Evolutionary conservation across 352 stramenopile genomes (phyloP).

Genomic region (Globisporangium cylindrosporum): DNA sequence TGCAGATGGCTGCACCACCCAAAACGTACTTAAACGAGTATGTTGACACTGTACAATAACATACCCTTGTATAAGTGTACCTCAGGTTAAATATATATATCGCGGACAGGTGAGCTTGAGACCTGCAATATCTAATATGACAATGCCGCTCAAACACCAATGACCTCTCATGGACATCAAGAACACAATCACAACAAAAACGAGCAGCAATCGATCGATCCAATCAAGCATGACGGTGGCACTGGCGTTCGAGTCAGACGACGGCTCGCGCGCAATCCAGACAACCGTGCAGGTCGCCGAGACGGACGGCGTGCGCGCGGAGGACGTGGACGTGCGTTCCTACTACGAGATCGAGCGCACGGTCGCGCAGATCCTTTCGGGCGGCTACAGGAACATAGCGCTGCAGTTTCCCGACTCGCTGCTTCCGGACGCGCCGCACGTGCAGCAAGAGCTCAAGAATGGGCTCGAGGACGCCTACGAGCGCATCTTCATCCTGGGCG

Average conservation of each 20-base stretch:
- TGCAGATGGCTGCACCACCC: constrained; percentile 5
- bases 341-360: constrained; percentile 74
- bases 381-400: constrained; percentile 80
- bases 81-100: neutral
- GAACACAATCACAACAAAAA: neutral
- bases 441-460: constrained; percentile 80
- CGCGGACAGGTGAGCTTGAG: too few relatives aligned
- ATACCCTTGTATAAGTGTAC: neutral
- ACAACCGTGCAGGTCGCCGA: constrained; percentile 57
- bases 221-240: constrained; percentile 52
- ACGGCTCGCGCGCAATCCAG: constrained; percentile 74
- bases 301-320: constrained; percentile 46
- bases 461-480: constrained; percentile 35
- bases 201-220: neutral
- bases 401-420: constrained; percentile 96
- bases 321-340: constrained; percentile 32
- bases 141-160: constrained; percentile 1
- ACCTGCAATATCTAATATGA: neutral
- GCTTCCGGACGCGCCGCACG: constrained; percentile 79
- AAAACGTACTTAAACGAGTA: constrained; percentile 1
- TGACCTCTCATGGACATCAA: neutral
- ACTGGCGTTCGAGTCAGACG: constrained; percentile 78
- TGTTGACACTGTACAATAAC: neutral
- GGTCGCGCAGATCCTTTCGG: constrained; percentile 47
- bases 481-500: constrained; percentile 92